Evolutionary conservation across 495 filamentous ascomycete genomes (phyloP).

Genomic region (Daldinia decipiens): DNA sequence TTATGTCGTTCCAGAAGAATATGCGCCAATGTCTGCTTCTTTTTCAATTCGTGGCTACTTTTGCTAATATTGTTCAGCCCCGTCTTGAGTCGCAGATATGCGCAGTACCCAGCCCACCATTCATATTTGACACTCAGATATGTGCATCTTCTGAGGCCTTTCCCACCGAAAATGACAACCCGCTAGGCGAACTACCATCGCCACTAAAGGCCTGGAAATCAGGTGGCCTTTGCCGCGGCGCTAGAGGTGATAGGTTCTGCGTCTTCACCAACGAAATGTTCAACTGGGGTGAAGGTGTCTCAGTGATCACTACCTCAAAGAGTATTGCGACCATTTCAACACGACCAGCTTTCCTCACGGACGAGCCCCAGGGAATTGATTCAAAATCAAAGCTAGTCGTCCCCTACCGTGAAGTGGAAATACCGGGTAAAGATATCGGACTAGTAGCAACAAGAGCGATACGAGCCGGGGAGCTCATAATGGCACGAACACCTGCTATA

Average conservation of each 20-base stretch:
- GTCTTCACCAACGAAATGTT: conserved; percentile 45
- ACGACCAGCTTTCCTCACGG: conserved; percentile 25
- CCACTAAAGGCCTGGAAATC: conserved; percentile 21
- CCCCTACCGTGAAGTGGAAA: conserved; percentile 39
- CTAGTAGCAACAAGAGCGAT: conserved; percentile 47
- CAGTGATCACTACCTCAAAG: conserved; percentile 49
- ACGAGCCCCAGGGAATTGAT: background rate
- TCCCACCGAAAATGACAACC: background rate
- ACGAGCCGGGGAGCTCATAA: conserved; percentile 44
- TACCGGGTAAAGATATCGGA: conserved; percentile 49
- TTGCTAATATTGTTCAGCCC: conserved; percentile 6
- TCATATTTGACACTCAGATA: background rate
- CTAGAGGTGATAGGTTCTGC: conserved; percentile 42
- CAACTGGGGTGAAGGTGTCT: conserved; percentile 46
- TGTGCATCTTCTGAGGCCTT: conserved; percentile 1
- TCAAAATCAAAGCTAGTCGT: background rate
- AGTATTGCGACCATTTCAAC: conserved; percentile 33
- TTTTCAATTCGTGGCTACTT: conserved; percentile 2
- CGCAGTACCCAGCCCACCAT: background rate
- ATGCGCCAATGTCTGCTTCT: conserved; percentile 16
- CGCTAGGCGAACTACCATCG: background rate
- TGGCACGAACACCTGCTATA: conserved; percentile 46
- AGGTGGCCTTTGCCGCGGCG: conserved; percentile 26
- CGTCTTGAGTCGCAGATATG: conserved; percentile 20
- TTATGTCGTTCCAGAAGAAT: background rate